Evolutionary conservation across 257 asterid genomes (phyloP), one percentile per base, ranked within the genome.

Genomic region (Perilla frutescens): DNA sequence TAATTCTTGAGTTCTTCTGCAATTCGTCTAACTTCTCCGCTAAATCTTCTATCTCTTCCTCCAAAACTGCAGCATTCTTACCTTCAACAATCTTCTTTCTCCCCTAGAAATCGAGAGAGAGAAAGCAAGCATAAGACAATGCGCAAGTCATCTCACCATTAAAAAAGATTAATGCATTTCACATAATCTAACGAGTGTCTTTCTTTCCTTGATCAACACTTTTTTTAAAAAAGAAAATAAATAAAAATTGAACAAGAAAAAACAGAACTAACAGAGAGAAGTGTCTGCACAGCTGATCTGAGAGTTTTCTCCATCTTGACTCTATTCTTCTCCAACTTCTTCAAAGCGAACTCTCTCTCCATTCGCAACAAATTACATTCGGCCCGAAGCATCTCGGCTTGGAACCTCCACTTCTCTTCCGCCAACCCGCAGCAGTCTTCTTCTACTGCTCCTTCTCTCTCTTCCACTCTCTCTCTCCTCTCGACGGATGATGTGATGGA

Each of bases 301-400:
- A 93, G 88, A 61, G 91, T 80, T 55, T 73, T 86, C 80, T 85
- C 92, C 90, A 80, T 87, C 54, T 89, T 89, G 9, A 77, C 74
- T 66, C 85, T 81, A 41, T 89, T 91, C 47, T 84, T 87, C 73
- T 91, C 95, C 85, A 93, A 50, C 68, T 91, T 91, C 84, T 83
- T 89, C 77, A 86, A 49, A 76, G 93, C 95, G 10, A 85, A 78
- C 74, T 87, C 96, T 71, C 96, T 87, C 40, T 93, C 97, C 86
- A 84, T 86, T 66, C 97, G 87, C 82, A 91, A 55, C 59, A 87
- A 84, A 57, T 83, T 87, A 55, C 97, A 93, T 72, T 89, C 97
- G 1, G 97, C 98, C 79, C 96, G 85, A 71, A 90, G 81, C 55
- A 93, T 89, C 87, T 90, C 98, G 37, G 96, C 96, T 64, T 93